Evolutionary conservation across 2,329 filamentous ascomycete genomes (phyloP), one percentile per base, ranked within the genome.

Genomic region (Leptographium lundbergii): DNA sequence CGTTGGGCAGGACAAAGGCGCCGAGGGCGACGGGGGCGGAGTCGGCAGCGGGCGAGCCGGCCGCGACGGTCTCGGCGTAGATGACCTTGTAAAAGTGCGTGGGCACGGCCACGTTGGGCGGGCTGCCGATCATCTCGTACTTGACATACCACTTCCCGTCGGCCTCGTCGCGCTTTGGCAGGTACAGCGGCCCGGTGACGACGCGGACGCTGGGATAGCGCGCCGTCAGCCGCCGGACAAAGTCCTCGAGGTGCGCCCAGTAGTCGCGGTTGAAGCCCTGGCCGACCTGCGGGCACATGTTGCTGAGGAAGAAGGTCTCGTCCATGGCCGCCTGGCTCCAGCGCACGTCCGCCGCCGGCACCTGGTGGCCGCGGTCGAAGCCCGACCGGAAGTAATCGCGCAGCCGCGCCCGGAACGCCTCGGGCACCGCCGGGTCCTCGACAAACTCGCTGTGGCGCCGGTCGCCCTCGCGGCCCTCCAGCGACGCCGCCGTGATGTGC

Each of bases 1-100:
- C 91, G 71, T 99, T 99, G 19, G 94, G 94, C 66, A 99, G 78
- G 57, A 99, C 92, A 68, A 99, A 99, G 9, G 94, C 94, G 53
- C 89, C 94, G 42, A 99, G 76, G 36, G 91, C 90, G 39, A 99
- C 94, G 63, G 86, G 86, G 11, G 69, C 73, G 1, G 72, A 72
- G 32, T 34, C 32, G 1, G 72, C 75, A 2, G 87, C 88, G 68
- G 96, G 89, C 14, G 25, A 34, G 11, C 42, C 78, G 11, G 69
- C 72, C 2, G 73, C 75, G 4, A 88, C 89, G 68, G 96, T 90
- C 74, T 99, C 94, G 29, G 89, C 94, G 68, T 94, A 95, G 66
- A 99, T 94, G 68, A 99, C 90, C 77, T 99, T 99, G 81, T 96
- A 99, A 75, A 99, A 99, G 73, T 99, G 94, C 25, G 94, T 99